A percentile compares a stretch with the other conserved stretches of the same genome.
These are phyloP conservation scores for Stephania yunnanensis DNA, from an alignment of 164 flowering plant species.

Conservation along the genomic window DNA sequence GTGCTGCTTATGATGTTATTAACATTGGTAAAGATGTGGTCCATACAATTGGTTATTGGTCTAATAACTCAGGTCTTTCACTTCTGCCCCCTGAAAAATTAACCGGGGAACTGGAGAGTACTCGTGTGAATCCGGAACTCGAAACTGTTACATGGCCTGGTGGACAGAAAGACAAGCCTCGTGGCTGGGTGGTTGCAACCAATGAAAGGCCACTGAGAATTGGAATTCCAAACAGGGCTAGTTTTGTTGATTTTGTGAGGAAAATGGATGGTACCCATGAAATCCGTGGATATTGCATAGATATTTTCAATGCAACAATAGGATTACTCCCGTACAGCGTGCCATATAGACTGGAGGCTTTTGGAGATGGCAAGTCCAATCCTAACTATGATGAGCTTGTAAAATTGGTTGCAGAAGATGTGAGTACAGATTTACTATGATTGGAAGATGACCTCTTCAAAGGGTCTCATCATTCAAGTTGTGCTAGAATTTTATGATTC, in stretches of 20 bases:
- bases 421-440: slow-evolving; percentile 28
- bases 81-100: slow-evolving; percentile 33
- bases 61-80: slow-evolving; percentile 44
- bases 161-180: slow-evolving; percentile 43
- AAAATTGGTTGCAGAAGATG: slow-evolving; percentile 41
- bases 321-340: slow-evolving; percentile 52
- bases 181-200: slow-evolving; percentile 61
- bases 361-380: slow-evolving; percentile 62
- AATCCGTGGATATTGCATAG: slow-evolving; percentile 60
- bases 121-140: slow-evolving; percentile 28
- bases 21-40: slow-evolving; percentile 28
- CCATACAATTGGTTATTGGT: slow-evolving; percentile 59
- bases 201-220: slow-evolving; percentile 46
- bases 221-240: slow-evolving; percentile 53
- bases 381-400: slow-evolving; percentile 57
- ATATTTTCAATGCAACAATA: slow-evolving; percentile 55
- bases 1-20: slow-evolving; percentile 41
- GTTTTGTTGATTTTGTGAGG: slow-evolving; percentile 55
- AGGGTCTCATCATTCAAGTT: background rate
- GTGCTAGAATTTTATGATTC: background rate
- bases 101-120: slow-evolving; percentile 1
- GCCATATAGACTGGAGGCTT: slow-evolving; percentile 39
- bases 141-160: slow-evolving; percentile 58
- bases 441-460: too few relatives aligned
- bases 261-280: slow-evolving; percentile 20